Evolutionary conservation across 805 yeast genomes (phyloP).

Genomic region (Yarrowia sp.): DNA sequence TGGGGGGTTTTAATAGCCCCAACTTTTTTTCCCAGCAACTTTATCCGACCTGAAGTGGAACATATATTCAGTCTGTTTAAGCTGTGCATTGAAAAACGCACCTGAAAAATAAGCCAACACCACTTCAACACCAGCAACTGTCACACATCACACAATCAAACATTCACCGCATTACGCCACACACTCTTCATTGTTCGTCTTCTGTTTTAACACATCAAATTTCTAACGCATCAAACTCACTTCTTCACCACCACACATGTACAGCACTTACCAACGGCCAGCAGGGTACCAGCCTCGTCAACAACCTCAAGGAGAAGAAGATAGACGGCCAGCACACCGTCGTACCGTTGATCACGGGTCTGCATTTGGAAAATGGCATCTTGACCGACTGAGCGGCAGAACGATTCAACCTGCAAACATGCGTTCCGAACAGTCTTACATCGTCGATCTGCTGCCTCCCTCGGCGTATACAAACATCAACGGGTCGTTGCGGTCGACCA

Average conservation of each 20-base stretch:
- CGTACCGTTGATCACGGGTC: slow-evolving; percentile 79
- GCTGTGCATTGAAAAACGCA: too few relatives aligned
- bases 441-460: slow-evolving; percentile 62
- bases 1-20: background rate
- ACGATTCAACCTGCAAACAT: slow-evolving; percentile 36
- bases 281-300: slow-evolving; percentile 19
- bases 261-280: slow-evolving; percentile 9
- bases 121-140: too few relatives aligned
- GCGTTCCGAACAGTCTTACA: slow-evolving; percentile 67
- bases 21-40: background rate
- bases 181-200: background rate
- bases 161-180: too few relatives aligned
- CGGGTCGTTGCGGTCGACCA: slow-evolving; percentile 33
- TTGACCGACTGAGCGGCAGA: slow-evolving; percentile 43
- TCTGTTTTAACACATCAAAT: background rate
- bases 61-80: too few relatives aligned
- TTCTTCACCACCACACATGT: background rate
- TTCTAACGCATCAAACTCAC: background rate
- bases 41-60: too few relatives aligned
- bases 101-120: too few relatives aligned
- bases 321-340: slow-evolving; percentile 44
- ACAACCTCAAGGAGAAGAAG: slow-evolving; percentile 31
- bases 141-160: too few relatives aligned
- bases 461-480: slow-evolving; percentile 45
- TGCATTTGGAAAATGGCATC: slow-evolving; percentile 61